Evolutionary conservation across 1,139 yeast genomes (phyloP).

Genomic region (Kodamaea sp.): DNA sequence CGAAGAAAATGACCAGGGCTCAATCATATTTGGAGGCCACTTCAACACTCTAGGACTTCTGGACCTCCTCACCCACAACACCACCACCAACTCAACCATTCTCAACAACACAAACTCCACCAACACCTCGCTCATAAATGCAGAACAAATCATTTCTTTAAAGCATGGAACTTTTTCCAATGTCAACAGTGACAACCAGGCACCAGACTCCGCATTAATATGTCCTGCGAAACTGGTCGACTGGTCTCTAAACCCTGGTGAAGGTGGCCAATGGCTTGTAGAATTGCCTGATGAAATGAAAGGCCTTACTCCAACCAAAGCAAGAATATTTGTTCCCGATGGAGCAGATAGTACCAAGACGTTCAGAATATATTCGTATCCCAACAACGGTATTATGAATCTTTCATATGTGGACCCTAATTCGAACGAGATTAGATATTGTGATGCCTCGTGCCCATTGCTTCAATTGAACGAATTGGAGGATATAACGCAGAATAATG

Average conservation of each 20-base stretch:
- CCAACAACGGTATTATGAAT: slow-evolving; percentile 90
- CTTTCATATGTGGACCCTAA: slow-evolving; percentile 78
- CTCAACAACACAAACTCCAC: slow-evolving; percentile 21
- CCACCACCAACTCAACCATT: slow-evolving; percentile 28
- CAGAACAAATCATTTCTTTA: slow-evolving; percentile 70
- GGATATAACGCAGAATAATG: slow-evolving; percentile 24
- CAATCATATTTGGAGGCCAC: slow-evolving; percentile 77
- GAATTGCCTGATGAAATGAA: slow-evolving; percentile 54
- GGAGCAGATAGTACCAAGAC: slow-evolving; percentile 55
- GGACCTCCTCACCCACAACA: slow-evolving; percentile 39
- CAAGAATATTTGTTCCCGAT: slow-evolving; percentile 67
- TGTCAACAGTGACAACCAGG: slow-evolving; percentile 47
- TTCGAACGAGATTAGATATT: slow-evolving; percentile 53
- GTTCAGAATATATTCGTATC: slow-evolving; percentile 75
- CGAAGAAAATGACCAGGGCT: slow-evolving; percentile 26
- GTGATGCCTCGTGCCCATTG: slow-evolving; percentile 91
- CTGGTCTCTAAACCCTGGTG: slow-evolving; percentile 60
- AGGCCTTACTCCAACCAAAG: slow-evolving; percentile 66
- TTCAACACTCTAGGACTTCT: slow-evolving; percentile 65
- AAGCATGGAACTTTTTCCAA: slow-evolving; percentile 60
- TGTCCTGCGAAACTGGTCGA: slow-evolving; percentile 57
- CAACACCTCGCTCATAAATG: slow-evolving; percentile 44
- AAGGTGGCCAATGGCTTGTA: slow-evolving; percentile 71
- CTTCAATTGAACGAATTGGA: slow-evolving; percentile 32
- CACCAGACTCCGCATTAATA: slow-evolving; percentile 38